A percentile compares a stretch with the other conserved stretches of the same genome.
Conservation (phyloP, 2,329 filamentous ascomycete genomes). For the Colletotrichum sp. region DNA sequence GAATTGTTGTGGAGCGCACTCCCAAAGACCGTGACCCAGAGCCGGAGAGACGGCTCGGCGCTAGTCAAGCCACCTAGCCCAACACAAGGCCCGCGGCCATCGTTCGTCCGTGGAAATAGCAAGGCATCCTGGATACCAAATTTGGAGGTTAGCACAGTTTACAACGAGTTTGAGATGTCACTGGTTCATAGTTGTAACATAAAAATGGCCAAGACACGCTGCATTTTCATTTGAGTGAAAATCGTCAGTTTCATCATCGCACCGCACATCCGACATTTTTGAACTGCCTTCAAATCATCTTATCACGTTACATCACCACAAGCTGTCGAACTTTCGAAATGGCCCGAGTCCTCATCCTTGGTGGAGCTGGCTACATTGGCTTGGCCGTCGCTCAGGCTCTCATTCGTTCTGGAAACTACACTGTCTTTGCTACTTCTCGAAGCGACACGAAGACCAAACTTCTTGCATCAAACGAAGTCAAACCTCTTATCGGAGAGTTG, state of each 20-base stretch:
- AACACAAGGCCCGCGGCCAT: neutral
- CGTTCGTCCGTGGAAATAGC: neutral
- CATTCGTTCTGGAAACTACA: neutral
- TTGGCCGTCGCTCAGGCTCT: neutral
- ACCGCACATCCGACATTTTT: neutral
- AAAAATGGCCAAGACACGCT: neutral
- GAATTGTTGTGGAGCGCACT: neutral
- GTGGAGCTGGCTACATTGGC: neutral
- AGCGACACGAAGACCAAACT: neutral
- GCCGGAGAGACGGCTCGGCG: neutral
- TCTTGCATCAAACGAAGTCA: neutral
- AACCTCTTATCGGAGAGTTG: neutral
- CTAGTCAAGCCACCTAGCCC: neutral
- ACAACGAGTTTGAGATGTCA: fast-evolving
- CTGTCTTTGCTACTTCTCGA: neutral
- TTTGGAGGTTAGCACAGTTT: fast-evolving
- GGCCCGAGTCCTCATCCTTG: neutral
- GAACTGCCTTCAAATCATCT: neutral
- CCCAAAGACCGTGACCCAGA: neutral
- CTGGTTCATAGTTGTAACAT: neutral
- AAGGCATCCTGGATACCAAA: neutral
- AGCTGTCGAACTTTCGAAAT: neutral
- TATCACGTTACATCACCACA: neutral
- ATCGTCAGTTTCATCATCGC: neutral
- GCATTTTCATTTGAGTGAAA: neutral